phyloP scores from a whole-genome alignment of 1,139 yeast species.

The Sugiyamaella castrensis region DNA sequence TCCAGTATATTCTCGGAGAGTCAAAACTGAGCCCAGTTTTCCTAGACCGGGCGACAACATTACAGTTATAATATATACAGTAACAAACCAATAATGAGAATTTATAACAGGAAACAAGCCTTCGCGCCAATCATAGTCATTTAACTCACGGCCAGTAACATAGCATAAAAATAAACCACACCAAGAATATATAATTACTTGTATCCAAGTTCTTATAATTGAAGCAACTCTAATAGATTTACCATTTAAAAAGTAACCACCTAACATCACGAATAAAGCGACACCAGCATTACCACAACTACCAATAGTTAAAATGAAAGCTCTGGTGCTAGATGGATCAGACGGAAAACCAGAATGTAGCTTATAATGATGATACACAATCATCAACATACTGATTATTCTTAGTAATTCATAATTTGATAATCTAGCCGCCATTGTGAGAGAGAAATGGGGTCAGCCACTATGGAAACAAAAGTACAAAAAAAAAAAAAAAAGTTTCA shows the following conservation, averaged over 20 bases:
- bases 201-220: constrained; percentile 12
- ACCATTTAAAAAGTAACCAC: constrained; percentile 11
- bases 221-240: constrained; percentile 3
- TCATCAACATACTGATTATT: constrained; percentile 8
- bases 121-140: too few relatives aligned
- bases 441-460: too few relatives aligned
- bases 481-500: too few relatives aligned
- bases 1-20: constrained; percentile 6
- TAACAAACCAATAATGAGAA: constrained; percentile 14
- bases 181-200: constrained; percentile 9
- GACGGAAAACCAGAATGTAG: neutral
- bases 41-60: constrained; percentile 13
- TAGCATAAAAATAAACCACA: neutral
- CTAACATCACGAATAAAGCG: constrained; percentile 9
- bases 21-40: constrained; percentile 7
- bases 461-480: too few relatives aligned
- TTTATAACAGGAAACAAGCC: constrained; percentile 10
- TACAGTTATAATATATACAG: constrained; percentile 10
- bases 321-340: neutral
- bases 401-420: constrained; percentile 15
- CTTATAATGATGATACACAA: constrained; percentile 11
- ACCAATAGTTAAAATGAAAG: neutral
- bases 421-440: constrained; percentile 1
- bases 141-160: neutral
- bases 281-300: constrained; percentile 14